phyloP scores from a whole-genome alignment of 2,329 filamentous ascomycete species.

The Simplicillium sp. region DNA sequence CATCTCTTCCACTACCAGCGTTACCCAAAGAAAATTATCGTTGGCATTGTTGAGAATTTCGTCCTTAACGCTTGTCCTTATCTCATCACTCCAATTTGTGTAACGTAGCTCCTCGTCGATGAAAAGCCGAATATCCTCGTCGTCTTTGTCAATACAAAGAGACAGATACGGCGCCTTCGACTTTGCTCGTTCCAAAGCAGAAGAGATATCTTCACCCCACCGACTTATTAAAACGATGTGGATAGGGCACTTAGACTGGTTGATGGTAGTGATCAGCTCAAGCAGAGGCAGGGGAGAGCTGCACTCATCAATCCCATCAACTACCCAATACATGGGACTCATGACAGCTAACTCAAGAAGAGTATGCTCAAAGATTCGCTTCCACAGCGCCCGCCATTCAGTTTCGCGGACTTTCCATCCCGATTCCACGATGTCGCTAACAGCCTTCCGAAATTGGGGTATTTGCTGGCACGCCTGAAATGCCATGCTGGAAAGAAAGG shows the following conservation, averaged over 20 bases:
- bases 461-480: constrained; percentile 12
- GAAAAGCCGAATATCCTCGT: background rate
- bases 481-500: constrained; percentile 15
- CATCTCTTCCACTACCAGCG: constrained; percentile 17
- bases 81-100: background rate
- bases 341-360: constrained; percentile 14
- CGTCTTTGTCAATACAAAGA: background rate
- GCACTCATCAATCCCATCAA: no score
- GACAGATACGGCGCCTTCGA: background rate
- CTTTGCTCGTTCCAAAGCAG: constrained; percentile 6
- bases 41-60: constrained; percentile 10
- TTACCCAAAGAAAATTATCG: constrained; percentile 24
- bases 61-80: background rate
- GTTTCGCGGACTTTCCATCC: no score
- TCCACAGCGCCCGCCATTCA: constrained; percentile 14
- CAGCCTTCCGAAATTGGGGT: constrained; percentile 11
- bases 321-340: no score
- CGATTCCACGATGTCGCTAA: no score
- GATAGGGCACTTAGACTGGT: constrained; percentile 3
- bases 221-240: constrained; percentile 2
- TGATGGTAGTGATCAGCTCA: no score
- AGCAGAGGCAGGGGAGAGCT: no score
- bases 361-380: constrained; percentile 18
- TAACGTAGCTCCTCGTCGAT: background rate
- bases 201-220: constrained; percentile 6